Base-by-base conservation (phyloP, 2,329 filamentous ascomycete species). In the Arthrobotrys megalospora region DNA sequence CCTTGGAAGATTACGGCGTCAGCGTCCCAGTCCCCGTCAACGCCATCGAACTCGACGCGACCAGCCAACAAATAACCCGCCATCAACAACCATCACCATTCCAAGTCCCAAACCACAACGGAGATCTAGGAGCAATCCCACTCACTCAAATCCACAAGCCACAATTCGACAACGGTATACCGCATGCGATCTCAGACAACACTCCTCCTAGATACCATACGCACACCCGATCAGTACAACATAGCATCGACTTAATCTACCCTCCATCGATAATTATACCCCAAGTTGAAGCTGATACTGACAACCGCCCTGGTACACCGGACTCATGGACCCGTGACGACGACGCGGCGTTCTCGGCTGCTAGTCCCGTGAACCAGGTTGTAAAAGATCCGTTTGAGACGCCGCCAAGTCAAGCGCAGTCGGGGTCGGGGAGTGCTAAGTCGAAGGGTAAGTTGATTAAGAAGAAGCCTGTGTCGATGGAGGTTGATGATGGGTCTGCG, bases 251-350 rank as follows among this genome's bases (percentile, higher is more conserved):
- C 10, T 11, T 77, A 12, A 4, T 77, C 12, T 77, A 77, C 21
- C 73, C 73, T 6, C 50, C 66, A 21, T 60, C 55, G 11, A 14
- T 48, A 2, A 11, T 60, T n/a, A n/a, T 16, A 3, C 11, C 14
- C 32, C 16, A 43, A 32, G 14, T 14, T n/a, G 38, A 47, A 14
- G 3, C 36, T 47, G 62, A 52, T 63, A 14, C 28, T n/a, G 32
- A 14, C 36, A 50, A 58, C 5, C 64, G 72, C 34, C 43, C 73
- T 1, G 66, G 67, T 6, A 62, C 73, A 36, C 73, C 73, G 3
- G 66, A 77, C 48, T 77, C 73, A 4, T 71, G 73, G 73, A 71
- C 67, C 7, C 58, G 45, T 41, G 62, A 77, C 45, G 73, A 77
- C 43, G 73, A 77, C 58, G 73, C 66, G 12, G 73, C 73, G 1